These are phyloP conservation scores for Venturia asperata DNA, from an alignment of 2,329 filamentous ascomycete species.

Conservation along the genomic window DNA sequence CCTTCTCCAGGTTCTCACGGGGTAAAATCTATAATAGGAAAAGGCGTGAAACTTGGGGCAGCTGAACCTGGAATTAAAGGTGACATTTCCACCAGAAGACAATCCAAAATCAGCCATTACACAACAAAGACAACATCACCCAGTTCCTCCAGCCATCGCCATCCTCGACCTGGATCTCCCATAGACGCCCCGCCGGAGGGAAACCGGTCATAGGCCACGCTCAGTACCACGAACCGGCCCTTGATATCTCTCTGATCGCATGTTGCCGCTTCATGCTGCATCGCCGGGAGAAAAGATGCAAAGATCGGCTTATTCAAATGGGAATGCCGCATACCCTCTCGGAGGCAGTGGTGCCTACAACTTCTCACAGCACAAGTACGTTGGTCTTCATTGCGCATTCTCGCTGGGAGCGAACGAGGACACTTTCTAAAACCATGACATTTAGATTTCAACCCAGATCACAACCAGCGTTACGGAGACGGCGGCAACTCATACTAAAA, in stretches of 20 bases:
- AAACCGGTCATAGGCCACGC: constrained; percentile 4
- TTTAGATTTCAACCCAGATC: constrained; percentile 44
- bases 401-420: background rate
- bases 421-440: constrained; percentile 20
- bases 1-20: too few species aligned
- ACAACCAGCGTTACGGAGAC: constrained; percentile 63
- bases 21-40: too few species aligned
- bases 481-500: constrained; percentile 65
- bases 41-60: too few species aligned
- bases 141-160: background rate
- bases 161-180: background rate
- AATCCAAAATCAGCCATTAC: background rate
- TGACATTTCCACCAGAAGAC: too few species aligned
- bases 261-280: constrained; percentile 55
- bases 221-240: background rate
- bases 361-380: constrained; percentile 82
- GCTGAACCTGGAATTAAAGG: too few species aligned
- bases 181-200: constrained; percentile 6
- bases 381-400: constrained; percentile 19
- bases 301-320: constrained; percentile 80
- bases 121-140: background rate
- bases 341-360: constrained; percentile 66
- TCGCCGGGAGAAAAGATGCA: constrained; percentile 65
- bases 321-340: constrained; percentile 61
- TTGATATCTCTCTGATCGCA: constrained; percentile 29